Percentiles rank a stretch among this genome's conserved stretches.
phyloP scores from a whole-genome alignment of 768 basidiomycete species.

The Lactarius sp. region DNA sequence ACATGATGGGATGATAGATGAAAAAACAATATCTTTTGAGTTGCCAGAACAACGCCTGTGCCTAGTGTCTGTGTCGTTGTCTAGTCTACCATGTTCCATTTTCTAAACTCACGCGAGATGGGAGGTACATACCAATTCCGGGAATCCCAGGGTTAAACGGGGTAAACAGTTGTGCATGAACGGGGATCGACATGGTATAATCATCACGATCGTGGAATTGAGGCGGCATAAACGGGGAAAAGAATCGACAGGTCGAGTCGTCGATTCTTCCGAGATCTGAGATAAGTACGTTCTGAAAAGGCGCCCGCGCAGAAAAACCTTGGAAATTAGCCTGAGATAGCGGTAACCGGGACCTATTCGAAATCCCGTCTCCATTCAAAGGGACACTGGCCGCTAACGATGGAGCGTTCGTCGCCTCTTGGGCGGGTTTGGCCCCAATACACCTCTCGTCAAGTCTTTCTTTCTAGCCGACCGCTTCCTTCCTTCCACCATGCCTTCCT shows the following conservation, averaged over 20 bases:
- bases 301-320: neutral
- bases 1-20: neutral
- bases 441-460: neutral
- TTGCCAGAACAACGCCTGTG: constrained; percentile 9
- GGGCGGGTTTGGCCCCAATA: neutral
- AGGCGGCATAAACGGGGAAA: neutral
- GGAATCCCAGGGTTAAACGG: neutral
- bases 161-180: neutral
- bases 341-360: neutral
- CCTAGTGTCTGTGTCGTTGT: neutral
- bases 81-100: neutral
- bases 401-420: neutral
- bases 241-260: neutral
- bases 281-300: neutral
- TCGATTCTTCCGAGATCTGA: neutral
- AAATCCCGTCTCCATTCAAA: neutral
- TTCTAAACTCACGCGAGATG: neutral
- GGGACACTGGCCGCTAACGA: neutral
- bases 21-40: neutral
- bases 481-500: neutral
- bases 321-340: no score
- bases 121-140: neutral
- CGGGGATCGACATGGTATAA: no score
- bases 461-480: neutral
- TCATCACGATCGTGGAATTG: no score